Conservation (phyloP, 768 basidiomycete genomes). For the Podaxis sp. region DNA sequence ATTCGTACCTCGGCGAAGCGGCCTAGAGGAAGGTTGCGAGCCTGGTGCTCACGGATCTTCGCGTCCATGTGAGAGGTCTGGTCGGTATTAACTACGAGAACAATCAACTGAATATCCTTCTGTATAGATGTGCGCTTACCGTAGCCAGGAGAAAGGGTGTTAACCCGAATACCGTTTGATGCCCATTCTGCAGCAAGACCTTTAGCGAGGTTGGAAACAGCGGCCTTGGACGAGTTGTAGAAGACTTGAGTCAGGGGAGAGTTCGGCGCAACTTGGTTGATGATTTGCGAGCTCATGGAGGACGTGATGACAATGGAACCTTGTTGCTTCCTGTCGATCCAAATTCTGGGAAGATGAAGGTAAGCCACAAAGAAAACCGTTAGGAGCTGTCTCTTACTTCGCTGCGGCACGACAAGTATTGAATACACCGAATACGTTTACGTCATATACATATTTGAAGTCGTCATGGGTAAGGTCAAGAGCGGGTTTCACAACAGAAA, state of each 20-base stretch:
- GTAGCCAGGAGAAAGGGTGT: constrained; percentile 64
- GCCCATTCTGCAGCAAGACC: constrained; percentile 68
- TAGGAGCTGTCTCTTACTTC: constrained; percentile 31
- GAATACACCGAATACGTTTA: constrained; percentile 68
- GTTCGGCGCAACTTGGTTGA: constrained; percentile 47
- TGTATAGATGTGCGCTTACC: constrained; percentile 24
- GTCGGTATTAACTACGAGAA: constrained; percentile 50
- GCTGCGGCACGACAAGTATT: constrained; percentile 59
- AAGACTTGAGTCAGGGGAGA: constrained; percentile 53
- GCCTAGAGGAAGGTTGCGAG: constrained; percentile 45
- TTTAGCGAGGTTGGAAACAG: constrained; percentile 54
- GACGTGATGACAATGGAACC: constrained; percentile 65
- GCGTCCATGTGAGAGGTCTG: constrained; percentile 55
- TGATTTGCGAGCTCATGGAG: constrained; percentile 67
- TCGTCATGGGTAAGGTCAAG: constrained; percentile 54
- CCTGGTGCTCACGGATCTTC: constrained; percentile 46
- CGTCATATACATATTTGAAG: constrained; percentile 50
- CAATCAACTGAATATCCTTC: neutral
- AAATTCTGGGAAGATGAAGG: constrained; percentile 32
- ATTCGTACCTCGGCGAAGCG: constrained; percentile 54
- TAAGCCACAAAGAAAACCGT: neutral
- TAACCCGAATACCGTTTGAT: constrained; percentile 48
- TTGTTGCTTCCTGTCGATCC: constrained; percentile 33
- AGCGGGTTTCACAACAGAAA: constrained; percentile 62
- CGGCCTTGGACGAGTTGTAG: constrained; percentile 71